Evolutionary conservation across 805 yeast genomes (phyloP).

Genomic region (Nakazawaea populi): DNA sequence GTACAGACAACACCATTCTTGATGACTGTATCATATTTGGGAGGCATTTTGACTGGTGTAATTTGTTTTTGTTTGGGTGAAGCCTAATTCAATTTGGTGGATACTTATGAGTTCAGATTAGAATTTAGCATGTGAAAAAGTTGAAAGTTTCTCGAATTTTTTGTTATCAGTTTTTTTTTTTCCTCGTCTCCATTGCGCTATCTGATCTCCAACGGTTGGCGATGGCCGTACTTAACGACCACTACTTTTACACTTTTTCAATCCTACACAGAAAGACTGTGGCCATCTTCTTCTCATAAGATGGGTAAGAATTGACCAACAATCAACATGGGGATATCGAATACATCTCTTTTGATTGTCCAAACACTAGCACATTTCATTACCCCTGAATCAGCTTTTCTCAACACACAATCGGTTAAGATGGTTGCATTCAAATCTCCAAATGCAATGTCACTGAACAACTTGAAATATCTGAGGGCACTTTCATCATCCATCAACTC

Average conservation of each 20-base stretch:
- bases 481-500: constrained; percentile 80
- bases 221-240: not conserved
- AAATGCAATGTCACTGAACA: constrained; percentile 68
- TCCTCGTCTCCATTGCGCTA: not conserved
- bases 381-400: constrained; percentile 28
- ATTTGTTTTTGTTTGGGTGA: not conserved
- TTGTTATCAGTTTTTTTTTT: not conserved
- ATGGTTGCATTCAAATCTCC: constrained; percentile 53
- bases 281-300: constrained; percentile 17
- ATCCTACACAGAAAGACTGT: too few relatives aligned
- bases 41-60: not conserved
- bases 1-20: constrained; percentile 10
- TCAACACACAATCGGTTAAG: constrained; percentile 42
- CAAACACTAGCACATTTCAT: constrained; percentile 70
- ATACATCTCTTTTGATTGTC: constrained; percentile 80
- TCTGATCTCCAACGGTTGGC: not conserved
- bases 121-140: too few relatives aligned
- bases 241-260: too few relatives aligned
- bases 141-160: too few relatives aligned
- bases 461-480: constrained; percentile 63
- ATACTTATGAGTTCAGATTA: too few relatives aligned
- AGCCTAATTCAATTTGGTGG: too few relatives aligned
- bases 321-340: constrained; percentile 78
- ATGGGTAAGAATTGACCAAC: constrained; percentile 79
- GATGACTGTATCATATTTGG: constrained; percentile 4